phyloP scores from a whole-genome alignment of 805 yeast genomes.

The Lipomyces mesembrius region DNA sequence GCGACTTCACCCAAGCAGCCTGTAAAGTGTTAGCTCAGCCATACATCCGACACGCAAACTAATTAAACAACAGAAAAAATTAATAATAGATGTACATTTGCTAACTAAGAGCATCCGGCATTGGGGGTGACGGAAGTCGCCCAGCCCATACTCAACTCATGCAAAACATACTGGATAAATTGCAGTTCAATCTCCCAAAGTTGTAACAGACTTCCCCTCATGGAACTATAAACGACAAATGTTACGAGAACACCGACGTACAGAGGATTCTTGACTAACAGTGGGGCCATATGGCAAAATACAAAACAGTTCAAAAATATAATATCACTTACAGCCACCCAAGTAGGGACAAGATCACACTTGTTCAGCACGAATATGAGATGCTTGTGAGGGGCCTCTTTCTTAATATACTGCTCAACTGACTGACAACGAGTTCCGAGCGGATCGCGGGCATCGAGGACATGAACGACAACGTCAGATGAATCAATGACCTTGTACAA shows the following conservation, averaged over 20 bases:
- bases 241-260: constrained; percentile 19
- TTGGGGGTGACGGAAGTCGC: constrained; percentile 40
- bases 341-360: constrained; percentile 97
- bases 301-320: constrained; percentile 25
- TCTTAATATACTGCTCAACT: constrained; percentile 88
- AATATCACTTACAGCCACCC: constrained; percentile 92
- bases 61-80: constrained; percentile 30
- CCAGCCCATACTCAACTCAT: constrained; percentile 75
- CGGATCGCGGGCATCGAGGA: constrained; percentile 96
- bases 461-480: constrained; percentile 95
- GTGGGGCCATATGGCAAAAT: constrained; percentile 55
- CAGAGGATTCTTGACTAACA: constrained; percentile 57
- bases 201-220: constrained; percentile 88
- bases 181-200: constrained; percentile 85
- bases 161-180: constrained; percentile 56
- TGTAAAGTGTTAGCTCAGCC: constrained; percentile 42
- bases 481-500: constrained; percentile 96
- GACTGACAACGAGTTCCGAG: constrained; percentile 92
- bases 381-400: constrained; percentile 96
- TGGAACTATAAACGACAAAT: constrained; percentile 41
- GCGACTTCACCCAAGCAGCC: constrained; percentile 99
- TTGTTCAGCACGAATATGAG: constrained; percentile 91
- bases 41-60: constrained; percentile 39
- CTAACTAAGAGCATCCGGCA: constrained; percentile 75
- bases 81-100: constrained; percentile 66